Base-by-base conservation (phyloP, 1,284 basidiomycete genomes). In the Apiotrichum porosum region DNA sequence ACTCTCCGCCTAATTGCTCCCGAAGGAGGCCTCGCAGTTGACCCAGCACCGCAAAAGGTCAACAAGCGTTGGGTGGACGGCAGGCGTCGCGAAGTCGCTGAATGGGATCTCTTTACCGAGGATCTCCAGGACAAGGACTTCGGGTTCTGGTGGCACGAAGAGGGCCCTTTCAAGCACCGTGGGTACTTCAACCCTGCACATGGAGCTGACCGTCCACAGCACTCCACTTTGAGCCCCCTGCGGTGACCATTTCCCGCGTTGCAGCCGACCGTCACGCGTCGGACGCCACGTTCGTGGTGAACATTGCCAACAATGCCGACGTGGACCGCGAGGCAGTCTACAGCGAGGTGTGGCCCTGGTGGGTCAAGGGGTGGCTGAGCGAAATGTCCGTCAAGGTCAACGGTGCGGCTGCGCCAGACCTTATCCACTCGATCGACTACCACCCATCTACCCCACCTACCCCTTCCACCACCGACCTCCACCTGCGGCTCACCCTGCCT, bases 321-420 rank as follows among this genome's bases (percentile, higher is more conserved):
- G 57, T 68, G 0, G 65, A 78, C 2, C 70, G 84, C 26, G 73
- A 78, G 24, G 78, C 84, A 0, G 72, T 85, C 9, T 97, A 94
- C 73, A 80, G 90, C 44, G 95, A 98, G 71, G 85, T 86, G 2
- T 83, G 95, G 78, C 94, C 94, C 3, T 95, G 91, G 84, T 85
- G 92, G 64, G 79, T 97, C 41, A 85, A 87, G 54, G 85, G 89
- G 39, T 92, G 86, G 75, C 76, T 95, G 52, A 87, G 92, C 71
- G 91, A 92, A 6, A 75, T 97, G 41, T 67, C 71, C 18, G 70
- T 81, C 3, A 61, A 72, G 19, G 52, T 71, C n/a, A 59, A 69
- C 12, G 65, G 63, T 5, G 35, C 6, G 26, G 26, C 39, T 22
- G 42, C 38, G 14, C 5, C 40, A 84, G 83, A 80, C 56, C 72